phyloP scores from a whole-genome alignment of 2,329 filamentous ascomycete genomes.

The Aspergillus uvarum region DNA sequence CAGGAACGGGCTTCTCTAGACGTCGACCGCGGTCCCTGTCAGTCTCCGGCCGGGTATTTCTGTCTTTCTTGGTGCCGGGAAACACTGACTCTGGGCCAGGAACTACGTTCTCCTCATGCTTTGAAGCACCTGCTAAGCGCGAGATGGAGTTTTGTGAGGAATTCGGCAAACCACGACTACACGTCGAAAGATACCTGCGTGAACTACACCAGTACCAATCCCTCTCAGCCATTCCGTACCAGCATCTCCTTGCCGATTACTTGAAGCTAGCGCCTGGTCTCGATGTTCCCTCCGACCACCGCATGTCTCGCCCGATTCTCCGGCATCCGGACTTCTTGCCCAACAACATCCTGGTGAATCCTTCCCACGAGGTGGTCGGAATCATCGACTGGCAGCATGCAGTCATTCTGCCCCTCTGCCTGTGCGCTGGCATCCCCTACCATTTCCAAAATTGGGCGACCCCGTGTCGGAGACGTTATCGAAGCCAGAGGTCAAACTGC shows the following conservation, averaged over 20 bases:
- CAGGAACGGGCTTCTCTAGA: conserved; percentile 19
- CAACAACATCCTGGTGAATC: conserved; percentile 32
- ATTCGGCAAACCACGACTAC: conserved; percentile 24
- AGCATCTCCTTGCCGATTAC: conserved; percentile 18
- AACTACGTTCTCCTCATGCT: not conserved
- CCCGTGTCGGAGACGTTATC: conserved; percentile 24
- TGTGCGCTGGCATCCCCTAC: conserved; percentile 31
- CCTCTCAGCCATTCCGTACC: conserved; percentile 13
- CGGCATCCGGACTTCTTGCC: conserved; percentile 31
- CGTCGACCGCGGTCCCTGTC: conserved; percentile 28
- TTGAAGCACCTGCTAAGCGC: conserved; percentile 26
- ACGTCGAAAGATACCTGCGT: conserved; percentile 23
- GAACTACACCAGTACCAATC: conserved; percentile 21
- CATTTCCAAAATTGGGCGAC: conserved; percentile 38
- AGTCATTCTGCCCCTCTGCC: conserved; percentile 29
- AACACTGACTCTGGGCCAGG: conserved; percentile 7
- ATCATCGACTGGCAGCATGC: conserved; percentile 36
- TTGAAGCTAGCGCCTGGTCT: conserved; percentile 19
- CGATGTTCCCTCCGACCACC: conserved; percentile 17
- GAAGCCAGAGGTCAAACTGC: conserved; percentile 25
- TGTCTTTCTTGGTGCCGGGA: conserved; percentile 8
- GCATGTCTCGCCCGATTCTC: conserved; percentile 22
- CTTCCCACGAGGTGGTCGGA: conserved; percentile 26
- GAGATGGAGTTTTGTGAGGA: conserved; percentile 25
- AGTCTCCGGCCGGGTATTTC: not conserved